Evolutionary conservation across 2,329 filamentous ascomycete genomes (phyloP), one percentile per base, ranked within the genome.

Genomic region (Botrytis byssoidea): DNA sequence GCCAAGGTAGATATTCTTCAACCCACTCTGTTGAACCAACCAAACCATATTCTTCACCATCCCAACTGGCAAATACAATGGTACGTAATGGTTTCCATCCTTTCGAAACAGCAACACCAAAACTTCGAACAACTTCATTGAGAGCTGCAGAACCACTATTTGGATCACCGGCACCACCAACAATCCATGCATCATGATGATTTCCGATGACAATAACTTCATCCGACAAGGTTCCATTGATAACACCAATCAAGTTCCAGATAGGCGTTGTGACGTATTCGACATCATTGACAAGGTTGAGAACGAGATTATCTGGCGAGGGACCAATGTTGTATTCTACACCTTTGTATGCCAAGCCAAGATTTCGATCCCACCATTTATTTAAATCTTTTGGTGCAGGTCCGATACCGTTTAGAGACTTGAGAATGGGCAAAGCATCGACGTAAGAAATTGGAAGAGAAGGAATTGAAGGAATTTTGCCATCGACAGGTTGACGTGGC

Each of bases 151-250:
- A 94, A 75, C 93, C 93, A 75, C 91, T 93, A 84, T 95, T 95
- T 1, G 93, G 93, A 78, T 97, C 93, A 20, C 87, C 92, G 25
- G 93, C 92, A 37, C 93, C 93, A n/a, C 93, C 93, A 32, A 91
- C 91, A 79, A 95, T 91, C 93, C 93, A 97, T 0, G 95, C 93
- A 82, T 97, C 94, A 48, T 94, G 90, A 80, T 97, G 95, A 80
- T 97, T 97, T n/a, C 95, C 94, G 46, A 98, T 84, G 5, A 99
- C 87, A 64, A 99, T 86, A 1, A 97, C 94, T 80, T 98, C 94
- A 78, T 97, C 90, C 79, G 94, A 90, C 51, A 96, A 89, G 0
- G 92, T 92, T 16, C 95, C 96, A 79, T 97, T 97, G 81, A 99
- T 93, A 64, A 96, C 86, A 63, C 95, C 95, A 76, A 98, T 95